Evolutionary conservation across 2,329 filamentous ascomycete genomes (phyloP).

Genomic region (Fonsecaea pedrosoi): DNA sequence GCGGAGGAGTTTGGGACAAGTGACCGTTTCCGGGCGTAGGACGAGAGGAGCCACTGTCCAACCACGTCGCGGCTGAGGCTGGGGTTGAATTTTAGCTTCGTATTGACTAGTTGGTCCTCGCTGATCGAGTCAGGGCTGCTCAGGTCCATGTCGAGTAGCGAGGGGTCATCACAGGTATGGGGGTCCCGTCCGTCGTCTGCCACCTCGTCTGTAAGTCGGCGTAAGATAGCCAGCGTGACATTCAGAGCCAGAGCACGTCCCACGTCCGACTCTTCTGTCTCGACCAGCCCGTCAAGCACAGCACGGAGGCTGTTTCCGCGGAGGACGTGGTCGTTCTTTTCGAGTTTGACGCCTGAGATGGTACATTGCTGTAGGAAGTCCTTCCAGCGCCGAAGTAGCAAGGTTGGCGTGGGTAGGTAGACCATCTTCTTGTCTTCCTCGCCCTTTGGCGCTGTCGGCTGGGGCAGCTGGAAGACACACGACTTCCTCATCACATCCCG

Average conservation of each 20-base stretch:
- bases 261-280: constrained; percentile 3
- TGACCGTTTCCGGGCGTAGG: not conserved
- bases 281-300: constrained; percentile 13
- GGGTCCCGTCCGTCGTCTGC: not conserved
- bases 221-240: constrained; percentile 27
- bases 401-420: constrained; percentile 26
- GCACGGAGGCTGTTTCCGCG: not conserved
- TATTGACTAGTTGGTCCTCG: not conserved
- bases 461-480: constrained; percentile 24
- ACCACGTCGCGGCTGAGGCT: constrained; percentile 5
- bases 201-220: constrained; percentile 11
- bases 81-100: constrained; percentile 7
- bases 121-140: not conserved
- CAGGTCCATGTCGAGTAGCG: not conserved
- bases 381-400: constrained; percentile 36
- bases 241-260: constrained; percentile 12
- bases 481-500: constrained; percentile 19
- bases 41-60: constrained; percentile 25
- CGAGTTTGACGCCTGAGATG: constrained; percentile 24
- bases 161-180: not conserved
- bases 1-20: not conserved
- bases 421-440: not conserved
- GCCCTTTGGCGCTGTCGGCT: not conserved
- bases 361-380: constrained; percentile 31
- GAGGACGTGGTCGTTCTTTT: constrained; percentile 6